A percentile compares a stretch with the other conserved stretches of the same genome.
These are phyloP conservation scores for Rhizomucor pusillus DNA, from an alignment of 371 early-diverging fungal species.

Conservation along the genomic window DNA sequence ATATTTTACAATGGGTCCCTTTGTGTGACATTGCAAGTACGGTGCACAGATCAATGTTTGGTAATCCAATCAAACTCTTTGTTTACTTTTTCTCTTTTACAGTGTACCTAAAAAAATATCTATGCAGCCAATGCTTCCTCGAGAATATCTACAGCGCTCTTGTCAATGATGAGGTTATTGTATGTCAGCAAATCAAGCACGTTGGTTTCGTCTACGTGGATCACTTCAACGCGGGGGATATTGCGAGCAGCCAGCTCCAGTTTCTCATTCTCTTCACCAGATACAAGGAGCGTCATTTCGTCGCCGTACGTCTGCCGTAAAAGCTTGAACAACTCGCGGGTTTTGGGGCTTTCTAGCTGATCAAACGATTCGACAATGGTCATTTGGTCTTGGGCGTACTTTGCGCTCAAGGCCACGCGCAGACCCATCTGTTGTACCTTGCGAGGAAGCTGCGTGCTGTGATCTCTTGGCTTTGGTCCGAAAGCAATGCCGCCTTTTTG, in stretches of 20 bases:
- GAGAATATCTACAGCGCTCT: conserved; percentile 67
- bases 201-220: conserved; percentile 71
- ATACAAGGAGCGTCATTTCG: conserved; percentile 50
- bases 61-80: too few species aligned
- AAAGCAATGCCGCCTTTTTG: conserved; percentile 77
- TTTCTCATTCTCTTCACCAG: conserved; percentile 44
- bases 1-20: too few species aligned
- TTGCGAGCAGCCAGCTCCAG: conserved; percentile 69
- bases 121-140: conserved; percentile 30
- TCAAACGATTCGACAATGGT: conserved; percentile 76
- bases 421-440: conserved; percentile 86
- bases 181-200: conserved; percentile 77
- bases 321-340: conserved; percentile 55
- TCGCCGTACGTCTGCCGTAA: conserved; percentile 48
- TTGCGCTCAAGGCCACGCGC: conserved; percentile 83
- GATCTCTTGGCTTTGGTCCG: conserved; percentile 87
- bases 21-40: too few species aligned
- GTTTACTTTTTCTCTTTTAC: too few species aligned
- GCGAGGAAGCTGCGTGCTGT: conserved; percentile 76
- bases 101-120: too few species aligned
- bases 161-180: conserved; percentile 77
- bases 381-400: conserved; percentile 88
- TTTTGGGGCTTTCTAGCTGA: conserved; percentile 52
- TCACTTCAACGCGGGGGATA: conserved; percentile 61
- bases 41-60: too few species aligned